phyloP scores from a whole-genome alignment of 2,329 filamentous ascomycete genomes.

The Helotiales sp. region DNA sequence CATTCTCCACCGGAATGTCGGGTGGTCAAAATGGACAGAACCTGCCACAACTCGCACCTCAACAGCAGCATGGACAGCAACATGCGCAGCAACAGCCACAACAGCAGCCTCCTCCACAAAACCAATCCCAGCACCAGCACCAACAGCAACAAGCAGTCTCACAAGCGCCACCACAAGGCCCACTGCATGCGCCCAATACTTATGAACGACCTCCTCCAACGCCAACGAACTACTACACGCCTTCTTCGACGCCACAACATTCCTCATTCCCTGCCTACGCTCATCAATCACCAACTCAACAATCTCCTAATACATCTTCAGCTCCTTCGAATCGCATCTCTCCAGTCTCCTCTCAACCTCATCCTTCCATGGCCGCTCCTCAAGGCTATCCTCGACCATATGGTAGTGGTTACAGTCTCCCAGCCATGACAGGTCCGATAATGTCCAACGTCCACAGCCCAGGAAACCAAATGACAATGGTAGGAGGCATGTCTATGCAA shows the following conservation, averaged over 20 bases:
- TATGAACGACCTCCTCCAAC: constrained; percentile 59
- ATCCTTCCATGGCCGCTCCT: constrained; percentile 55
- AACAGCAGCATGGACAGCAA: constrained; percentile 29
- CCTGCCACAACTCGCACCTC: constrained; percentile 40
- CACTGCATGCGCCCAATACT: constrained; percentile 58
- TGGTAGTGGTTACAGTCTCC: constrained; percentile 55
- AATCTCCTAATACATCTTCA: constrained; percentile 40
- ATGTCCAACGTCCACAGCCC: constrained; percentile 80
- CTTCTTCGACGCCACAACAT: constrained; percentile 49
- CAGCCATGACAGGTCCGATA: constrained; percentile 65
- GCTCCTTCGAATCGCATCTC: constrained; percentile 42
- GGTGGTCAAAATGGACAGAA: constrained; percentile 39
- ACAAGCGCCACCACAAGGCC: constrained; percentile 51
- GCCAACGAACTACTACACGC: constrained; percentile 54
- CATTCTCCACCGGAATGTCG: constrained; percentile 61
- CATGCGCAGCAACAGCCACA: constrained; percentile 32
- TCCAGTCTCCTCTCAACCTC: constrained; percentile 36
- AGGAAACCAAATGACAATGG: constrained; percentile 68
- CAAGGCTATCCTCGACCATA: constrained; percentile 48
- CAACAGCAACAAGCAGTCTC: constrained; percentile 47
- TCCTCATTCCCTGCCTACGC: constrained; percentile 46
- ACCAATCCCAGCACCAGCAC: constrained; percentile 29
- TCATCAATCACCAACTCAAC: constrained; percentile 51
- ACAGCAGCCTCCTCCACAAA: constrained; percentile 34
- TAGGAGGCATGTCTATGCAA: constrained; percentile 51